Base-by-base conservation (phyloP, 805 yeast species). In the Metschnikowia lochheadii region DNA sequence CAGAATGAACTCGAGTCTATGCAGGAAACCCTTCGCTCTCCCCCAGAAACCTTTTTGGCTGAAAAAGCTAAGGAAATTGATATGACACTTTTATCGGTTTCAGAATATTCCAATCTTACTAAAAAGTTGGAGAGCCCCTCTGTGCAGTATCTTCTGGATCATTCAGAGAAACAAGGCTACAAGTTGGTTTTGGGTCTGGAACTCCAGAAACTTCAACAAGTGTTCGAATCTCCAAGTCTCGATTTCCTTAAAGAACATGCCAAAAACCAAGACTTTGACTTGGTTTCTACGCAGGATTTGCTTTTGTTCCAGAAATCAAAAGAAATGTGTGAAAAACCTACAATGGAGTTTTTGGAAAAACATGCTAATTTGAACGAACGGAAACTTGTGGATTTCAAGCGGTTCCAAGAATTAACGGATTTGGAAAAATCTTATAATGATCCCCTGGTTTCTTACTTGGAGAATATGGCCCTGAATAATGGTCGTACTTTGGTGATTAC, bases 361-460 rank as follows among this genome's bases (percentile, higher is more conserved):
- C 52, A 50, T 35, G 62, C 65, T 6, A 49, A 44, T 11, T 48
- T 48, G 13, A 42, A 51, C 18, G 59, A 59, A 10, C 57, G 57
- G 49, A 49, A 44, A 2, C 50, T 62, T 7, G 39, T 65, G 5
- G 54, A 53, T 17, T 47, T 48, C 8, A 35, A 36, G 33, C 20
- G 40, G 8, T 8, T 44, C 11, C 46, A 52, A 5, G 54, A 56
- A 11, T 56, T 57, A 45, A 42, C 49, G 14, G 47, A 49, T 11
- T 17, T 41, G 3, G 42, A 47, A 15, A 7, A 31, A 6, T 31
- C 31, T 20, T 38, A 41, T 6, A 34, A 47, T 4, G n/a, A 31
- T 6, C 70, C 74, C 5, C 48, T 69, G 6, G 29, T 68, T 4
- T 42, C 40, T 10, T 50, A 41, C 32, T 44, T 51, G 34, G 40